Evolutionary conservation across 805 yeast genomes (phyloP).

Genomic region (Komagataella ulmi): DNA sequence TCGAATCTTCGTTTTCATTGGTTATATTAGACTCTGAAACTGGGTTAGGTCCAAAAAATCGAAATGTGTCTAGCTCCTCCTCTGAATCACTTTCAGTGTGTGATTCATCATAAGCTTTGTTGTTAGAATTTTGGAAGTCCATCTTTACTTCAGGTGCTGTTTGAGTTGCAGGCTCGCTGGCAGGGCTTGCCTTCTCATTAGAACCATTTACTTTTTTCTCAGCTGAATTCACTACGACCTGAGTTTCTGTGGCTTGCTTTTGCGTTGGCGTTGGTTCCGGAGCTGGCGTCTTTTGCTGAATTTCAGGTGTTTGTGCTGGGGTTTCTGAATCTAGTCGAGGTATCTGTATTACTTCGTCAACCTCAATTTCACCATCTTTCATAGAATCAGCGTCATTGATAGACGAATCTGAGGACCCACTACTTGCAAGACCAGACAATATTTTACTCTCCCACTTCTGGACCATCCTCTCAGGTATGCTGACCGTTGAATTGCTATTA

Average conservation of each 20-base stretch:
- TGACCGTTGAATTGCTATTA: not conserved
- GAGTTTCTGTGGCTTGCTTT: not conserved
- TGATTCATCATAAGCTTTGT: not conserved
- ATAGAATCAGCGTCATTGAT: not conserved
- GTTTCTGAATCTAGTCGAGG: not conserved
- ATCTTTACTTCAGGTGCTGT: not conserved
- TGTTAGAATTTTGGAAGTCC: not conserved
- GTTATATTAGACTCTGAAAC: not conserved
- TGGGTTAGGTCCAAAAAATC: not conserved
- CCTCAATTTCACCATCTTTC: not conserved
- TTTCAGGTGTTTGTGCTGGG: not conserved
- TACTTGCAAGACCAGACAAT: not conserved
- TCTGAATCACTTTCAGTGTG: not conserved
- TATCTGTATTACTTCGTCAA: not conserved
- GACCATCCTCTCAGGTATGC: not conserved
- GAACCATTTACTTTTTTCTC: not conserved
- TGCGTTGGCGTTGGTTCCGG: not conserved
- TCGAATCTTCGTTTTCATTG: not conserved
- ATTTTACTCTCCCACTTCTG: not conserved
- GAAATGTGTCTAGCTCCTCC: not conserved
- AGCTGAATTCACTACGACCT: not conserved
- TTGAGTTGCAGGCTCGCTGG: not conserved
- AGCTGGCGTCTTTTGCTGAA: not conserved
- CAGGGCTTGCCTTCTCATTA: not conserved
- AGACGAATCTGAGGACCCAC: not conserved